Percentiles rank a stretch among this genome's conserved stretches.
Evolutionary conservation across 75 land plant genomes (phyloP).

Genomic region (Pinus albicaulis): DNA sequence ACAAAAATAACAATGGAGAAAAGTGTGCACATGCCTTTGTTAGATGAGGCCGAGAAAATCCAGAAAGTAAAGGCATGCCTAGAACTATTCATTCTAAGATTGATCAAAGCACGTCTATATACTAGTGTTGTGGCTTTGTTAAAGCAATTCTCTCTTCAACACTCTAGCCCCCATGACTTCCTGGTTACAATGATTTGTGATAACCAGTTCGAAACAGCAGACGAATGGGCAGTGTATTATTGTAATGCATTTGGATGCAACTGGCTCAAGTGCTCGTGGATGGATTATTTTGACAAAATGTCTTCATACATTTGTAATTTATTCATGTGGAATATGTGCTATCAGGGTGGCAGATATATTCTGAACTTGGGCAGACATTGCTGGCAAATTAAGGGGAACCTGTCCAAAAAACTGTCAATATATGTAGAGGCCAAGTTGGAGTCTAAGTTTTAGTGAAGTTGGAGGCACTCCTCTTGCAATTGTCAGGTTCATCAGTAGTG

Average conservation of each 20-base stretch:
- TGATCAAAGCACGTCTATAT: no score
- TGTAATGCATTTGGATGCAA: background rate
- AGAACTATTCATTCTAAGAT: no score
- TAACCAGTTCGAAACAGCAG: no score
- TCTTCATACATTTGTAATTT: background rate
- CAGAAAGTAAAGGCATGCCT: no score
- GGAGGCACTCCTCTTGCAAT: background rate
- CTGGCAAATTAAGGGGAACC: background rate
- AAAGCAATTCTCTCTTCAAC: no score
- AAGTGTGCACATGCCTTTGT: no score
- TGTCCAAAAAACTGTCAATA: background rate
- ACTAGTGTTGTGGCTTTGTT: no score
- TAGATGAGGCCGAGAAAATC: no score
- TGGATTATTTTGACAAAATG: background rate
- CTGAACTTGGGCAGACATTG: background rate
- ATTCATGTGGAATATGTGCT: background rate
- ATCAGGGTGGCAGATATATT: background rate
- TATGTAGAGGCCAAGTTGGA: background rate
- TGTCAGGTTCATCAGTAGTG: background rate
- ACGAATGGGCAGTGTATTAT: background rate
- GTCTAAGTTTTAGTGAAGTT: background rate
- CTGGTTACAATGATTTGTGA: no score
- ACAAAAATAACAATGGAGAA: no score
- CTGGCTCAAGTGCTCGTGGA: background rate
- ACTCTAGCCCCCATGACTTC: no score